Evolutionary conservation across 1,139 yeast genomes (phyloP).

Genomic region (Taphrina flavorubra): DNA sequence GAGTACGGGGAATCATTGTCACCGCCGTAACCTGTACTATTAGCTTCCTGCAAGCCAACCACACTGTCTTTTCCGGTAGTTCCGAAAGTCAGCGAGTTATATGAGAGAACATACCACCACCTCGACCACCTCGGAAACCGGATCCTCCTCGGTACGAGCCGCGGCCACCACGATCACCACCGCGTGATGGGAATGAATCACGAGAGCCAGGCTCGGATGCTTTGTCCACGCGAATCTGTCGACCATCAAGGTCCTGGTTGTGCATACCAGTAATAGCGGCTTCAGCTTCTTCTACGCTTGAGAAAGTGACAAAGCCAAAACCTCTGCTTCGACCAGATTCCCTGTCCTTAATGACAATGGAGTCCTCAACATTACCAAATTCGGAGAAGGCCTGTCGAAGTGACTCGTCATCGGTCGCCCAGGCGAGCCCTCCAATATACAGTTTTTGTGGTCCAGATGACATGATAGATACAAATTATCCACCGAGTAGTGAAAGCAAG

Average conservation of each 20-base stretch:
- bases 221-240: conserved; percentile 40
- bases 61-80: neutral
- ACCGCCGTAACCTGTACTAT: conserved; percentile 32
- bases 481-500: too few relatives aligned
- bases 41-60: neutral
- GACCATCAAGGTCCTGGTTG: conserved; percentile 40
- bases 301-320: conserved; percentile 40
- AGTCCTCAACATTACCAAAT: conserved; percentile 38
- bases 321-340: conserved; percentile 40
- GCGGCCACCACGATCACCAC: conserved; percentile 39
- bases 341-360: conserved; percentile 41
- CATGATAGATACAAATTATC: neutral
- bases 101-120: conserved; percentile 23
- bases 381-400: conserved; percentile 34
- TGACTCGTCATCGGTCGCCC: conserved; percentile 40
- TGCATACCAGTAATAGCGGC: conserved; percentile 39
- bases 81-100: too few relatives aligned
- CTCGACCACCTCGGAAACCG: conserved; percentile 41
- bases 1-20: conserved; percentile 40
- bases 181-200: conserved; percentile 34
- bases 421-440: conserved; percentile 40
- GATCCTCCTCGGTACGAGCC: conserved; percentile 39
- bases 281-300: conserved; percentile 33
- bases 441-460: conserved; percentile 37
- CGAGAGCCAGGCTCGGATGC: conserved; percentile 41